Conservation (phyloP, 305 asterid genomes). For the Rubia peregrina region DNA sequence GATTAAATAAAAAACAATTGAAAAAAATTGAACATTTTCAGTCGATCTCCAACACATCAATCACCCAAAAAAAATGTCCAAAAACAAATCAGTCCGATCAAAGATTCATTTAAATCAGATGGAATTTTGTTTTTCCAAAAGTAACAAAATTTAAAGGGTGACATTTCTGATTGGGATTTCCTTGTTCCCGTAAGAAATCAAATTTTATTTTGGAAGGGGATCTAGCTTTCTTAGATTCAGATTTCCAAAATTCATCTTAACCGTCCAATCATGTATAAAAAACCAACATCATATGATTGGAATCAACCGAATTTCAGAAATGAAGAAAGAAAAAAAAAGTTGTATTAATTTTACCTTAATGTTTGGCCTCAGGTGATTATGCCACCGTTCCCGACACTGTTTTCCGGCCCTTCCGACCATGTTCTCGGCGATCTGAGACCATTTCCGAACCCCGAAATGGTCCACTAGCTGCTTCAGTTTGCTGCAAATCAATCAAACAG, state of each 20-base stretch:
- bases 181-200: neutral
- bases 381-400: slow-evolving; percentile 81
- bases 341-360: slow-evolving; percentile 39
- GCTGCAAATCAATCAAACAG: slow-evolving; percentile 24
- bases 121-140: neutral
- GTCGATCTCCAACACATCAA: slow-evolving; percentile 1
- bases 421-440: slow-evolving; percentile 51
- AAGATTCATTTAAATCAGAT: neutral
- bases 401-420: slow-evolving; percentile 71
- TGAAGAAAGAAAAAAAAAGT: neutral
- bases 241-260: too few relatives aligned
- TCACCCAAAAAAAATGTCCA: slow-evolving; percentile 9
- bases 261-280: neutral
- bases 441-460: slow-evolving; percentile 39
- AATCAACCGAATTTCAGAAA: neutral
- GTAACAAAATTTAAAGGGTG: neutral
- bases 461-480: slow-evolving; percentile 37
- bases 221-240: slow-evolving; percentile 16
- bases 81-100: neutral
- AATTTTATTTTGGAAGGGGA: slow-evolving; percentile 1
- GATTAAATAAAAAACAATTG: neutral
- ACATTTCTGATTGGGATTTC: neutral
- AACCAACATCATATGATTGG: neutral
- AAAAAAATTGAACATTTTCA: slow-evolving; percentile 3
- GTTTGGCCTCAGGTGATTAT: slow-evolving; percentile 64